Evolutionary conservation across 352 stramenopile genomes (phyloP).

Genomic region (Globisporangium spiculum): DNA sequence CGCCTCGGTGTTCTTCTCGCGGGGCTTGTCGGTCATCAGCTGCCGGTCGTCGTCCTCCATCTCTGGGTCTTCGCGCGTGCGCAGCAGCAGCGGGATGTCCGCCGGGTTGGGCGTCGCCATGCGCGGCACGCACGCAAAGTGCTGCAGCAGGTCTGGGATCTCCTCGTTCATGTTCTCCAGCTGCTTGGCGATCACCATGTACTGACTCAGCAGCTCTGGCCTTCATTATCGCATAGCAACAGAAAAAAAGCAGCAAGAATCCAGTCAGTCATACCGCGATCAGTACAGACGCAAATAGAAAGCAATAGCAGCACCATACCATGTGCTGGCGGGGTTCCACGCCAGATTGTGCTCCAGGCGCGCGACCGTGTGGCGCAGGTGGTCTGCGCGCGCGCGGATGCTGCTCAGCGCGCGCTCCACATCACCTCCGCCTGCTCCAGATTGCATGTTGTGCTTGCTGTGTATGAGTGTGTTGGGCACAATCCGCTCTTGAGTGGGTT

Average conservation of each 20-base stretch:
- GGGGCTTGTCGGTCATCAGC: slow-evolving; percentile 66
- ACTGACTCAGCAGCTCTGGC: slow-evolving; percentile 81
- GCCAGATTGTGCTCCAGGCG: slow-evolving; percentile 76
- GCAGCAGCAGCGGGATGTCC: slow-evolving; percentile 74
- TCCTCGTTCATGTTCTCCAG: slow-evolving; percentile 89
- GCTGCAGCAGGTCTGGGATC: slow-evolving; percentile 80
- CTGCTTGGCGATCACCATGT: slow-evolving; percentile 86
- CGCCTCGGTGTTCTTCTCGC: slow-evolving; percentile 63
- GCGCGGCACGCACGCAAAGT: slow-evolving; percentile 79
- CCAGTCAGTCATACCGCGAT: neutral
- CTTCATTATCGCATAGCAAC: slow-evolving; percentile 20
- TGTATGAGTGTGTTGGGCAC: neutral
- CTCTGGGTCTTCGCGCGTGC: slow-evolving; percentile 80
- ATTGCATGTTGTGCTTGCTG: slow-evolving; percentile 31
- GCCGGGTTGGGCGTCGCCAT: slow-evolving; percentile 79
- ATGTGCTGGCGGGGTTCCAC: slow-evolving; percentile 79
- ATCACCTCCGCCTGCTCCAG: slow-evolving; percentile 41
- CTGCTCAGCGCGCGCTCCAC: slow-evolving; percentile 77
- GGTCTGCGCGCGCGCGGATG: slow-evolving; percentile 76
- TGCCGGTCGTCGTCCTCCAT: slow-evolving; percentile 82
- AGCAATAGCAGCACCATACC: slow-evolving; percentile 27
- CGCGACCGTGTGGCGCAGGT: slow-evolving; percentile 73
- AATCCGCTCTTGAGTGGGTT: neutral
- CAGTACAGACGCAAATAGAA: neutral
- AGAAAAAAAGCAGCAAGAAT: neutral